Evolutionary conservation across 1,139 yeast species (phyloP).

Genomic region (Candida sanyaensis): DNA sequence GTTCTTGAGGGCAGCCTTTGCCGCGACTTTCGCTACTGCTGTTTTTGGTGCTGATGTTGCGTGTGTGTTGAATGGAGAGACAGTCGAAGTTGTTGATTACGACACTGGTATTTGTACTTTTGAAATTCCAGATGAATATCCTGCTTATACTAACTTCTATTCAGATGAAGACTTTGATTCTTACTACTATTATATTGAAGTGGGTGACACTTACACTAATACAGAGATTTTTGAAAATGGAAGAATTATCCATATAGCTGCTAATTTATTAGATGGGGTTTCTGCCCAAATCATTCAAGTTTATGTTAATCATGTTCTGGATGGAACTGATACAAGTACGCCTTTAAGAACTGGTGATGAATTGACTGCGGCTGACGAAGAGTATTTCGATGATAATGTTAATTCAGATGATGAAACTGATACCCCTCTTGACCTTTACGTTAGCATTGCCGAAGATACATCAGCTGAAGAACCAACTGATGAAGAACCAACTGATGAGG

Average conservation of each 20-base stretch:
- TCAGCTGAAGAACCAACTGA: conserved; percentile 8
- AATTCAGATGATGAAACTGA: neutral
- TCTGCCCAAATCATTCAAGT: conserved; percentile 29
- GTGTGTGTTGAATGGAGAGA: conserved; percentile 35
- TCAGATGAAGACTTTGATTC: conserved; percentile 33
- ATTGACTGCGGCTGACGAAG: neutral
- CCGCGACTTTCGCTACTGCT: conserved; percentile 1
- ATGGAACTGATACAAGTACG: neutral
- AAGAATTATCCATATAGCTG: conserved; percentile 33
- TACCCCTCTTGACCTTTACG: neutral
- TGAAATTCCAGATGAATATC: conserved; percentile 29
- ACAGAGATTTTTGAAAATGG: conserved; percentile 39
- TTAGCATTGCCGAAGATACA: conserved; percentile 9
- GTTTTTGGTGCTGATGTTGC: conserved; percentile 24
- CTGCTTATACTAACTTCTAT: conserved; percentile 26
- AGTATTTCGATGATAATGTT: neutral
- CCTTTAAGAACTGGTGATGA: neutral
- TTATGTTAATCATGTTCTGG: conserved; percentile 25
- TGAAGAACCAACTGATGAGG: neutral
- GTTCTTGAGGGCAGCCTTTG: neutral
- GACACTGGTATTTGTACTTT: conserved; percentile 43
- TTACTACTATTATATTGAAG: conserved; percentile 37
- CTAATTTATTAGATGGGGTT: conserved; percentile 25
- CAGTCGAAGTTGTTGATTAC: conserved; percentile 36
- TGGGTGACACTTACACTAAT: conserved; percentile 23